Evolutionary conservation across 306 rosid genomes (phyloP).

Genomic region (Vigna angularis): DNA sequence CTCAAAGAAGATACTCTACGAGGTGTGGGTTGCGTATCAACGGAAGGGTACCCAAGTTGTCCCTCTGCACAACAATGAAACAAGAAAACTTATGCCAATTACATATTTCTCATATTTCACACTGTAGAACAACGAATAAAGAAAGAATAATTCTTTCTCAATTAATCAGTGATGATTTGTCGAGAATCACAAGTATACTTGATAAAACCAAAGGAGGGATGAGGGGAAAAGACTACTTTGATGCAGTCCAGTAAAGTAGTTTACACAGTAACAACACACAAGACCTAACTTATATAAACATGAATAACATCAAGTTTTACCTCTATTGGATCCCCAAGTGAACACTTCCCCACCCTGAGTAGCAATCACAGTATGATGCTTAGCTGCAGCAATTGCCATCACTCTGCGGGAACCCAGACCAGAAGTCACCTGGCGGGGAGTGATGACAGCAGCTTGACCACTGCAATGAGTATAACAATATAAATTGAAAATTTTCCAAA

Average conservation of each 20-base stretch:
- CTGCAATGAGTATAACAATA: conserved; percentile 63
- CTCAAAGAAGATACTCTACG: conserved; percentile 85
- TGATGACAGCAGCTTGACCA: conserved; percentile 99
- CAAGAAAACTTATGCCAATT: conserved; percentile 29
- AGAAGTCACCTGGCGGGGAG: conserved; percentile 90
- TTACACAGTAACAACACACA: conserved; percentile 8
- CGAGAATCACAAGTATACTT: background rate
- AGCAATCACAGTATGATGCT: conserved; percentile 94
- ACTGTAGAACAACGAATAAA: conserved; percentile 27
- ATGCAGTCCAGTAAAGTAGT: conserved; percentile 23
- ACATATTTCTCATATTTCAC: conserved; percentile 36
- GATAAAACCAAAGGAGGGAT: conserved; percentile 26
- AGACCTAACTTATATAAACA: conserved; percentile 24
- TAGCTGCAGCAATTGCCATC: conserved; percentile 92
- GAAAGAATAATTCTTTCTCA: conserved; percentile 28
- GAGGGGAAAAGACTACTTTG: conserved; percentile 21
- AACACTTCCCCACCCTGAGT: conserved; percentile 95
- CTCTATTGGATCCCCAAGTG: conserved; percentile 99
- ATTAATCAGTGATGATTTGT: background rate
- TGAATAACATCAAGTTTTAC: conserved; percentile 57
- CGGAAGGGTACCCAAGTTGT: conserved; percentile 96
- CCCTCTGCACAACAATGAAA: conserved; percentile 73
- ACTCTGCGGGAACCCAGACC: conserved; percentile 90
- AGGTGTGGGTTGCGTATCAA: conserved; percentile 95
- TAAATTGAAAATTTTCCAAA: conserved; percentile 39